Conservation (phyloP, 495 filamentous ascomycete species). For the Tuber brumale region DNA sequence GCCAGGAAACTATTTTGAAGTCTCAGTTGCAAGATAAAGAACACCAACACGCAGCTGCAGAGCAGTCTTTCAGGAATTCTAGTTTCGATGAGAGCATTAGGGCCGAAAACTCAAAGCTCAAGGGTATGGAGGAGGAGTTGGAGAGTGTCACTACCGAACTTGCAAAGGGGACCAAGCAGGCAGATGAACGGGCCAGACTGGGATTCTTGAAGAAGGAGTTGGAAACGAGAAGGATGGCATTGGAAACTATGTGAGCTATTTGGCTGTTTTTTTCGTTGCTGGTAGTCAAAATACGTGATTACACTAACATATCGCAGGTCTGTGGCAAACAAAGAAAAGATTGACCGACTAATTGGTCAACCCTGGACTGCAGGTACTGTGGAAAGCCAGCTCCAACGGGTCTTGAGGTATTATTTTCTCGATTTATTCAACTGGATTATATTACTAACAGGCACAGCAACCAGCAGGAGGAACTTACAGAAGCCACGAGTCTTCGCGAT, state of each 20-base stretch:
- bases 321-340: constrained; percentile 62
- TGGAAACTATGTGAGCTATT: constrained; percentile 58
- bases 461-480: constrained; percentile 45
- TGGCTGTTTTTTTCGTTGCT: constrained; percentile 6
- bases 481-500: constrained; percentile 64
- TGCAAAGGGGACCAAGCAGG: constrained; percentile 68
- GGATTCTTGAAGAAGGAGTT: constrained; percentile 71
- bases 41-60: constrained; percentile 55
- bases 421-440: background rate
- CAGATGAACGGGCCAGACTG: constrained; percentile 68
- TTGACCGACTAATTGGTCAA: constrained; percentile 55
- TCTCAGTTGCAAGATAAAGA: constrained; percentile 64
- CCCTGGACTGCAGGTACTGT: constrained; percentile 64
- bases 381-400: constrained; percentile 63
- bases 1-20: constrained; percentile 65
- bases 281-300: background rate
- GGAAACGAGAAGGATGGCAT: constrained; percentile 59
- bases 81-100: constrained; percentile 65
- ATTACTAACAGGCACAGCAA: constrained; percentile 19
- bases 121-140: constrained; percentile 60
- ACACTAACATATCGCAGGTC: constrained; percentile 40
- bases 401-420: constrained; percentile 47
- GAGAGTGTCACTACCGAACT: constrained; percentile 67
- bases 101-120: constrained; percentile 56
- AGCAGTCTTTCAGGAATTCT: constrained; percentile 53